Evolutionary conservation across 148 eudicot genomes (phyloP), one percentile per base, ranked within the genome.

Genomic region (Cornus florida): DNA sequence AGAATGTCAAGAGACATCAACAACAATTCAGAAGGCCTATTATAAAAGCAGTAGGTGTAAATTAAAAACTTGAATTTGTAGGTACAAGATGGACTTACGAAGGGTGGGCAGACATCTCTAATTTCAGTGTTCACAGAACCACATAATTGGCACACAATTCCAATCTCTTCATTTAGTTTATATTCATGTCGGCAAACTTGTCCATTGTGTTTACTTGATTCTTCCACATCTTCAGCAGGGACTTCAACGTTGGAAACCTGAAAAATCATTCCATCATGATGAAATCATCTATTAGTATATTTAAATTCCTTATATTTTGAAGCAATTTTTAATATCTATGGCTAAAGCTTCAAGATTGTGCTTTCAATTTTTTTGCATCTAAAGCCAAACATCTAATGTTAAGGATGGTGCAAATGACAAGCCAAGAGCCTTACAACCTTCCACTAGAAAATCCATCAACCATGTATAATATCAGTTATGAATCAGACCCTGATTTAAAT

Each of bases 111-210:
- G 82, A 97, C 90, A 69, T 94, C 92, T 86, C 85, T 92, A 75
- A 97, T 94, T 84, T 94, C 97, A 32, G 95, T 92, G 89, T 84
- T 80, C 65, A 97, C 92, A 81, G 78, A 83, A 81, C 98, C 95
- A 76, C 99, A 97, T 39, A 88, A 74, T 35, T 81, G 84, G 82
- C 99, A 97, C 24, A 94, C 77, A 70, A 91, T 84, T 72, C 99
- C 99, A 73, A 94, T 84, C 79, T 97, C 92, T 83, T 97, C 99
- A 75, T 97, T 84, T 60, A 97, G 88, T 75, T 81, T 88, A 78
- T 82, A 94, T 82, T 89, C 95, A 81, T 97, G 99, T 75, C 77
- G 83, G 83, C 99, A 97, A 70, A 84, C 60, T 24, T 46, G 70
- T 35, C 73, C 74, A 16, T 71, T 79, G 1, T 72, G 78, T 79